Conservation (phyloP, 2,329 filamentous ascomycete genomes). For the Xylariomycetidae sp. region DNA sequence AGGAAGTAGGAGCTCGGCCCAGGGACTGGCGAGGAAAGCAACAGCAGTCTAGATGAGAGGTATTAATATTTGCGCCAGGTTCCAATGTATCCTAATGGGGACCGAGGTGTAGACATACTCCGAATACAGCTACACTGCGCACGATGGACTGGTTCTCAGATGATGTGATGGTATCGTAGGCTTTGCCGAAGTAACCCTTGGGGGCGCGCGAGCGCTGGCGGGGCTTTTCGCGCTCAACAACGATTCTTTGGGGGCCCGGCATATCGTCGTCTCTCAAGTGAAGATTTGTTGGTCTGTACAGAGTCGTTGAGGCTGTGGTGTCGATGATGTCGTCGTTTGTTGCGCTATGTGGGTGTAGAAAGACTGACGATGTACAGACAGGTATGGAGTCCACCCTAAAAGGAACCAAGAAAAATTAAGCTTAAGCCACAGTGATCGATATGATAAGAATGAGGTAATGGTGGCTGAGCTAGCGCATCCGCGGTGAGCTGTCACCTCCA, state of each 20-base stretch:
- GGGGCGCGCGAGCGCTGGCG: slow-evolving; percentile 36
- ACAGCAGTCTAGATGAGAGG: slow-evolving; percentile 49
- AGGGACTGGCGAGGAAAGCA: slow-evolving; percentile 62
- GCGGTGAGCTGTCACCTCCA: too few species aligned
- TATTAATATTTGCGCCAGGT: background rate
- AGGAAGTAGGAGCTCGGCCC: slow-evolving; percentile 63
- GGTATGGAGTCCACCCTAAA: too few species aligned
- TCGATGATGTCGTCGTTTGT: slow-evolving; percentile 1
- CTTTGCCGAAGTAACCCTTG: slow-evolving; percentile 51
- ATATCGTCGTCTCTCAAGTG: slow-evolving; percentile 2
- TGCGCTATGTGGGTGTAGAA: background rate
- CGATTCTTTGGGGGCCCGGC: slow-evolving; percentile 62
- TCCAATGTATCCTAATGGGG: background rate
- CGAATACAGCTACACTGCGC: slow-evolving; percentile 63
- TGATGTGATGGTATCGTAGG: slow-evolving; percentile 60
- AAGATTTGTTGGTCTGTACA: background rate
- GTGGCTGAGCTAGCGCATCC: too few species aligned
- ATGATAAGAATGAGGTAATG: too few species aligned
- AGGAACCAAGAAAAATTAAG: too few species aligned
- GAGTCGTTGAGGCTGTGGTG: too few species aligned
- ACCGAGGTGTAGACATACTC: slow-evolving; percentile 42
- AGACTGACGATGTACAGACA: background rate
- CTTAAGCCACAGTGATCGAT: too few species aligned
- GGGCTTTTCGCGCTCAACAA: slow-evolving; percentile 50
- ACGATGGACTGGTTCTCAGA: slow-evolving; percentile 67